Base-by-base conservation (phyloP, 495 filamentous ascomycete species). In the Penicillium lagena region DNA sequence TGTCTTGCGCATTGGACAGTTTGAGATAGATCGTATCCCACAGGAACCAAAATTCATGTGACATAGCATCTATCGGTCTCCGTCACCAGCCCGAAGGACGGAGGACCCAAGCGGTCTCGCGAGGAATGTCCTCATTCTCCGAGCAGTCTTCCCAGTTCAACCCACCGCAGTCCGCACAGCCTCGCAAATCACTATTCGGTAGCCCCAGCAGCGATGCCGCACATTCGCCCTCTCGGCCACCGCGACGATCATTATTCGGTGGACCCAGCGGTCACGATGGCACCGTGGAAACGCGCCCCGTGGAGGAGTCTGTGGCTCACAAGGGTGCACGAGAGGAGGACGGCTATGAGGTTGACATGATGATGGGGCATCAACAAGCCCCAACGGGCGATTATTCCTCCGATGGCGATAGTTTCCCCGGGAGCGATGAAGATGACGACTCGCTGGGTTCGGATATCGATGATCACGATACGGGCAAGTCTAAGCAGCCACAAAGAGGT, bases 61-160 rank as follows among this genome's bases (percentile, higher is more conserved):
- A 47, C 17, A 41, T 22, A 12, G 15, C 33, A 37, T 36, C 7
- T 11, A 41, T 27, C 37, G 13, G 28, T 42, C 13, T 22, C 22
- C 22, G 22, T 22, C 22, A 3, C 22, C 22, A 22, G 32, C 37
- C n/a, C 37, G 29, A 14, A 36, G 12, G 29, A 41, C 30, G 12
- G 30, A 41, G 13, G 14, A 15, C 31, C 37, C 44, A 32, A 45
- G 17, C 4, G 7, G 27, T 53, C 28, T 12, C 17, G 22, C 46
- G 51, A 57, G 67, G 46, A 53, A 71, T 71, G 67, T 71, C 65
- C 53, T 62, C 58, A 32, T 51, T 53, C 33, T 56, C 56, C 22
- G 55, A 53, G 35, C 46, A 44, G 11, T 60, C 60, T 9, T 55
- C 56, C 40, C 52, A 52, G 13, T 56, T 55, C n/a, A 32, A 37